Conservation (phyloP, 2,329 filamentous ascomycete species). For the Exophiala xenobiotica region DNA sequence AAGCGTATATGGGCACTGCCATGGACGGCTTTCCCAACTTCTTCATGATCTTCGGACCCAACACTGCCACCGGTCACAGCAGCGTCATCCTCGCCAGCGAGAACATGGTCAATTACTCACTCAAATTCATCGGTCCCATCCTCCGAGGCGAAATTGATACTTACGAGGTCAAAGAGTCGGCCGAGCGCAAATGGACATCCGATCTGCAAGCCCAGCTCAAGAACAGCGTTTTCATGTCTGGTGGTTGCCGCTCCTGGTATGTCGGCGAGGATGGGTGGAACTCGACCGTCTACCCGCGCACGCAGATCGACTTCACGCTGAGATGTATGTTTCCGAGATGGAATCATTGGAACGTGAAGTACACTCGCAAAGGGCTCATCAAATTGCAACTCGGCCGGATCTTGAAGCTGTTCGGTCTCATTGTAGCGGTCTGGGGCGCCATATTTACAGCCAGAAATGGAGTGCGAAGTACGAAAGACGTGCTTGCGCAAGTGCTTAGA, state of each 20-base stretch:
- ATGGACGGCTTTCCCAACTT: constrained; percentile 65
- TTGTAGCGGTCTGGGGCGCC: constrained; percentile 10
- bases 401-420: constrained; percentile 25
- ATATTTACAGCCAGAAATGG: constrained; percentile 16
- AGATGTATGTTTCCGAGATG: constrained; percentile 55
- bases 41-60: constrained; percentile 62
- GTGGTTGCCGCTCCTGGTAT: constrained; percentile 54
- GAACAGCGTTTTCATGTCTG: constrained; percentile 48
- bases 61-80: constrained; percentile 62
- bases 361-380: constrained; percentile 49
- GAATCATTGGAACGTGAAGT: constrained; percentile 54
- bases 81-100: constrained; percentile 61
- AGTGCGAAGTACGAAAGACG: background rate
- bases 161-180: constrained; percentile 49
- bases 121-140: constrained; percentile 59
- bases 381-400: constrained; percentile 32
- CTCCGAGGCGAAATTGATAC: constrained; percentile 46
- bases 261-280: constrained; percentile 50
- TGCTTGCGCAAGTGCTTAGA: constrained; percentile 3
- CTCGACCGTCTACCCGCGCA: constrained; percentile 49
- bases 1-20: constrained; percentile 60
- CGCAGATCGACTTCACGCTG: constrained; percentile 52
- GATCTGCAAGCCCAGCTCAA: constrained; percentile 50
- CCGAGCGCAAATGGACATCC: constrained; percentile 48
- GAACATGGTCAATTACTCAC: constrained; percentile 58